Evolutionary conservation across 192 early-diverging fungal species (phyloP), one percentile per base, ranked within the genome.

Genomic region (Kickxella alabastrina): DNA sequence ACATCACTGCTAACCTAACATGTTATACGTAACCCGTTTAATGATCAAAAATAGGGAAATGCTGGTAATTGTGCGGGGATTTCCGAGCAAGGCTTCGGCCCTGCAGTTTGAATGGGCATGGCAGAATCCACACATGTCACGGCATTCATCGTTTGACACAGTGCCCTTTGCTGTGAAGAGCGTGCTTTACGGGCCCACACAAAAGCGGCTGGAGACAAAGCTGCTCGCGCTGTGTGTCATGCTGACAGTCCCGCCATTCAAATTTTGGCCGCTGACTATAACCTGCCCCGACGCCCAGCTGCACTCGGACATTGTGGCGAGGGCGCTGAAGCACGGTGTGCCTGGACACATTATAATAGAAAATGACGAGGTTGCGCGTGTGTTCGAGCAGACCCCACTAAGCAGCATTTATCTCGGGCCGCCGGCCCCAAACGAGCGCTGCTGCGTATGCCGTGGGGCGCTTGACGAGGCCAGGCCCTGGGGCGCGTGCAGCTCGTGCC

Each of bases 1-100:
- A 6, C 18, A 47, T 36, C 15, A 38, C 36, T 38, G 36, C n/a
- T 14, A 17, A 15, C 13, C n/a, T 5, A 38, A 5, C 12, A n/a
- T n/a, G n/a, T n/a, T n/a, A n/a, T n/a, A n/a, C n/a, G n/a, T n/a
- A n/a, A n/a, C n/a, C n/a, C n/a, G n/a, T n/a, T n/a, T n/a, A n/a
- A n/a, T n/a, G n/a, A n/a, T n/a, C n/a, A n/a, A n/a, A n/a, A n/a
- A 15, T 68, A 75, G 66, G 67, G 68, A 77, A 27, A 77, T 77
- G 59, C 7, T 62, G 10, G 43, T 66, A 14, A 55, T 77, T 14
- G 62, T 65, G n/a, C 52, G 71, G 42, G 74, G 74, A 21, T 70
- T 66, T 45, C 68, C 74, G 38, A 66, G 58, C 62, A 65, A 66
- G 39, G 46, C 57, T 3, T 32, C 67, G 9, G 74, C 67, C 28